A percentile compares a stretch with the other conserved stretches of the same genome.
These are phyloP conservation scores for Dactylis glomerata DNA, from an alignment of 176 grass and related monocot species.

Conservation along the genomic window DNA sequence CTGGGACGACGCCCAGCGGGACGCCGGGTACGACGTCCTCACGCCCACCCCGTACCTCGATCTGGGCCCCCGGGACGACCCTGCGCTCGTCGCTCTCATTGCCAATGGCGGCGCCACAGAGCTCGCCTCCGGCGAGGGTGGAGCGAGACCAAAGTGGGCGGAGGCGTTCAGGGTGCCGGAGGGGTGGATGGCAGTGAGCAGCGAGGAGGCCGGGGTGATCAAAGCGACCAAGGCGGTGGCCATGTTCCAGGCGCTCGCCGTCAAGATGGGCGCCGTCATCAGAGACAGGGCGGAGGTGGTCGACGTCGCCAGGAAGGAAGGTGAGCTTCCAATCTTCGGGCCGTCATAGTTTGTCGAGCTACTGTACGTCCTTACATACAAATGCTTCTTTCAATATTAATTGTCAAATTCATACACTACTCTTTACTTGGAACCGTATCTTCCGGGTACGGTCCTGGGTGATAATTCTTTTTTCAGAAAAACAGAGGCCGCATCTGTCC, in stretches of 20 bases:
- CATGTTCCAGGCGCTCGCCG: constrained; percentile 85
- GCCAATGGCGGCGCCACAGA: constrained; percentile 10
- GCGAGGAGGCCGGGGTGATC: constrained; percentile 50
- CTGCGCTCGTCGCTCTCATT: neutral
- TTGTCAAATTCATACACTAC: too few species aligned
- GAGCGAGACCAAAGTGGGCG: constrained; percentile 23
- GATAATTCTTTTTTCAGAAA: too few species aligned
- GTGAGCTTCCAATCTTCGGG: too few species aligned
- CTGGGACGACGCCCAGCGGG: constrained; percentile 52
- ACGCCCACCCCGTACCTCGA: constrained; percentile 68
- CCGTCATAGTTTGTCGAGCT: too few species aligned
- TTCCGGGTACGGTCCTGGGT: too few species aligned
- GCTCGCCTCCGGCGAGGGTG: neutral
- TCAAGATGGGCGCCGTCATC: constrained; percentile 47
- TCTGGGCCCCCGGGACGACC: constrained; percentile 37
- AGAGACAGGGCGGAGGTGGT: constrained; percentile 56
- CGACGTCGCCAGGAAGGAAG: constrained; percentile 37
- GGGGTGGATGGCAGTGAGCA: constrained; percentile 53
- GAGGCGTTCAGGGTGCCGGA: constrained; percentile 46
- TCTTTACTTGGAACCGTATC: too few species aligned
- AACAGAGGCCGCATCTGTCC: too few species aligned
- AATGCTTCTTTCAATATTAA: too few species aligned
- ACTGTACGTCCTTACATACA: too few species aligned
- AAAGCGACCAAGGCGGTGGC: constrained; percentile 87
- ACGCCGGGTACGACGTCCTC: constrained; percentile 67